These are phyloP conservation scores for Funneliformis mosseae DNA, from an alignment of 192 early-diverging fungal species.

Conservation along the genomic window DNA sequence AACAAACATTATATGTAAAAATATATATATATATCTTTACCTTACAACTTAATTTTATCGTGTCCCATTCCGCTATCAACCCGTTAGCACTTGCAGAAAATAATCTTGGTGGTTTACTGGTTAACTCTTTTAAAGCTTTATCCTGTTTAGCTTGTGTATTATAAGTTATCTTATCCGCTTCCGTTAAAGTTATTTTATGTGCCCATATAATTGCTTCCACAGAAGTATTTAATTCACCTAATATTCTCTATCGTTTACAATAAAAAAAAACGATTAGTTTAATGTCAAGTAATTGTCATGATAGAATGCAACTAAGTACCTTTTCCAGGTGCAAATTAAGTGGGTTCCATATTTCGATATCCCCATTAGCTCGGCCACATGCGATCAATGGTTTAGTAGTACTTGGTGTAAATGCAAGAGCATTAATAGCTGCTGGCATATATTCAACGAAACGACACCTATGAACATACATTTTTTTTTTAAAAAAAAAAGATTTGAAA, in stretches of 20 bases:
- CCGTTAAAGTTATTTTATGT: conserved; percentile 66
- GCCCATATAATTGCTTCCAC: conserved; percentile 86
- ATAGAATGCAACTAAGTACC: conserved; percentile 44
- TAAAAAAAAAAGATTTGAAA: background rate
- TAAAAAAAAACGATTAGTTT: background rate
- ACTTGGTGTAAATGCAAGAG: conserved; percentile 76
- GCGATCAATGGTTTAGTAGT: conserved; percentile 63
- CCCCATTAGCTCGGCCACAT: conserved; percentile 87
- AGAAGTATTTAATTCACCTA: conserved; percentile 70
- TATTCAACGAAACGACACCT: conserved; percentile 88
- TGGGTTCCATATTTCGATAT: conserved; percentile 93
- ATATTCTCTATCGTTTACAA: conserved; percentile 65
- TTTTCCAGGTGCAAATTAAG: conserved; percentile 77
- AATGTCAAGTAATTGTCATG: background rate
- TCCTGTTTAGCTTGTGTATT: conserved; percentile 66
- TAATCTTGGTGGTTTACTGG: conserved; percentile 66
- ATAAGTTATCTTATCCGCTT: conserved; percentile 66
- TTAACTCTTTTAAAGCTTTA: conserved; percentile 50
- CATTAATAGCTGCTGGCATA: conserved; percentile 81
- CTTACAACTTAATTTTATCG: conserved; percentile 64
- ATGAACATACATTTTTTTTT: conserved; percentile 72
- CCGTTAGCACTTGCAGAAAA: conserved; percentile 88
- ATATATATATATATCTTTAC: conserved; percentile 35
- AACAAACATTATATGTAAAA: background rate
- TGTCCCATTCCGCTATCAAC: conserved; percentile 86